These are phyloP conservation scores for Vinca minor DNA, from an alignment of 257 asterid species.

Conservation along the genomic window DNA sequence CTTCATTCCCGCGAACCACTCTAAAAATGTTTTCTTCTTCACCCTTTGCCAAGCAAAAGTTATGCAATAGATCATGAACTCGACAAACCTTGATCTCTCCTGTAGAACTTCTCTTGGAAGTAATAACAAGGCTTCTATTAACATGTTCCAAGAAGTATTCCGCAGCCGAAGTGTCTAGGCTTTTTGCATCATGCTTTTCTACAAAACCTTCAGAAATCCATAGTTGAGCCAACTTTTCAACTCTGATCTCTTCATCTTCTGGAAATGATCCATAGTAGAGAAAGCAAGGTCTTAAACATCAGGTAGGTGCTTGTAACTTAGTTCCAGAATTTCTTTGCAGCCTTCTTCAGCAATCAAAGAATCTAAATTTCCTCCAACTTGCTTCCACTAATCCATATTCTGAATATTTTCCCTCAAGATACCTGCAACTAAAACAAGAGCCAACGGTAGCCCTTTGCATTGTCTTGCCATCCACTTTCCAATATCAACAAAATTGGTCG, in stretches of 20 bases:
- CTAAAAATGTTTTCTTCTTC: background rate
- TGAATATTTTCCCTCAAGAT: background rate
- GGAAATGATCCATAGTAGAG: slow-evolving; percentile 12
- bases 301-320: slow-evolving; percentile 11
- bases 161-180: background rate
- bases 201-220: background rate
- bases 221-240: background rate
- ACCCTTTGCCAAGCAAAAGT: background rate
- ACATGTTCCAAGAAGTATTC: background rate
- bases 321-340: background rate
- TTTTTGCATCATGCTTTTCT: background rate
- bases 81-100: background rate
- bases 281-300: slow-evolving; percentile 9
- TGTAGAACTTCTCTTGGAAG: background rate
- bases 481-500: too few relatives aligned
- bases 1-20: background rate
- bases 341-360: background rate
- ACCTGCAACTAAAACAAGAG: background rate
- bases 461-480: too few relatives aligned
- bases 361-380: background rate
- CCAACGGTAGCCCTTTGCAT: background rate
- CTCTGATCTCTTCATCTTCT: too few relatives aligned
- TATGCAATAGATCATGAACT: background rate
- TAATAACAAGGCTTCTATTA: background rate
- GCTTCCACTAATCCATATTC: background rate